Evolutionary conservation across 75 land plant species (phyloP).

Genomic region (Azolla pinnata): DNA sequence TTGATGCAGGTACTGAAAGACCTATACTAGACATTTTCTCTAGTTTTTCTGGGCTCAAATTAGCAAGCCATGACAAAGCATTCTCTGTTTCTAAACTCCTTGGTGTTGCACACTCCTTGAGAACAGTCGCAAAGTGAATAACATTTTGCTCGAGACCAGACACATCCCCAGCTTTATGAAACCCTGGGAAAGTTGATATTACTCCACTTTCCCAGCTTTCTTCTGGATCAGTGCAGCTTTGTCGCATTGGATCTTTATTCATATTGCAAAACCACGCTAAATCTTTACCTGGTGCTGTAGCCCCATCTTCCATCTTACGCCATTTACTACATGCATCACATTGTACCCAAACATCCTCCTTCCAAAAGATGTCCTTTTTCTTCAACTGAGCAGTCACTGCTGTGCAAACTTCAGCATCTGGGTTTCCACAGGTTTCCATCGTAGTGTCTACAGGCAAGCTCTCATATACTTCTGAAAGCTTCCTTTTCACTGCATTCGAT

Average conservation of each 20-base stretch:
- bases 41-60: conserved; percentile 42
- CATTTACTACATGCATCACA: conserved; percentile 91
- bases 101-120: conserved; percentile 45
- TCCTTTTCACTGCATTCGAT: conserved; percentile 41
- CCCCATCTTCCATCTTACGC: conserved; percentile 49
- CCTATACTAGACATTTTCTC: conserved; percentile 55
- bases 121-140: conserved; percentile 54
- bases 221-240: conserved; percentile 69
- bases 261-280: conserved; percentile 88
- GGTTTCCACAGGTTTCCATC: neutral
- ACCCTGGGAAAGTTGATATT: conserved; percentile 67
- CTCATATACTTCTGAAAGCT: conserved; percentile 38
- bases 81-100: conserved; percentile 45
- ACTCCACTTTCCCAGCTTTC: conserved; percentile 44
- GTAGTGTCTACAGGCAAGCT: neutral
- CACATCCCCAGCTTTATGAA: conserved; percentile 38
- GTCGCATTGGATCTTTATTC: conserved; percentile 53
- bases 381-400: neutral
- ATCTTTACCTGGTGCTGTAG: conserved; percentile 38
- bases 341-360: conserved; percentile 75
- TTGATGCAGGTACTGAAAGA: conserved; percentile 29
- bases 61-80: conserved; percentile 66
- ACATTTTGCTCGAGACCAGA: conserved; percentile 55
- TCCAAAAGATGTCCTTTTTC: neutral
- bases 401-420: neutral